Evolutionary conservation across 441 rosid genomes (phyloP).

Genomic region (Viola pubescens): DNA sequence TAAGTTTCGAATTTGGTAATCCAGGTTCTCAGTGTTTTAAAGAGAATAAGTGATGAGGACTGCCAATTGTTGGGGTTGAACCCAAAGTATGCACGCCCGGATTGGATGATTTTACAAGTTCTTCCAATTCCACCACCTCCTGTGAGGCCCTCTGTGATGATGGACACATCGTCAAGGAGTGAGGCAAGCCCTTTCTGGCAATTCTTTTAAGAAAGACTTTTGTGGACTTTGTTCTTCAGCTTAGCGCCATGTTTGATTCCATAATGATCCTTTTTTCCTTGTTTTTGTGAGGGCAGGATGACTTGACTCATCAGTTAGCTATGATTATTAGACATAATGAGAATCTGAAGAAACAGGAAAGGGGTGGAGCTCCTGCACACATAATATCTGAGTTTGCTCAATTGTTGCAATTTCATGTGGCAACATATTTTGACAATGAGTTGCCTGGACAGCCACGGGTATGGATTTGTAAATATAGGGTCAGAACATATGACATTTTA

Average conservation of each 20-base stretch:
- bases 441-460: constrained; percentile 99
- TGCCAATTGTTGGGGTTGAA: constrained; percentile 77
- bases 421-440: constrained; percentile 97
- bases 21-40: constrained; percentile 83
- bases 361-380: constrained; percentile 97
- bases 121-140: constrained; percentile 99
- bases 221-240: neutral
- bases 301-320: constrained; percentile 92
- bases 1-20: constrained; percentile 13
- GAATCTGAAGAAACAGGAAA: constrained; percentile 84
- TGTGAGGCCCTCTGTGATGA: constrained; percentile 99
- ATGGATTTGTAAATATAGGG: constrained; percentile 11
- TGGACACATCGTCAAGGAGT: constrained; percentile 98
- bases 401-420: constrained; percentile 90
- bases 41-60: constrained; percentile 94
- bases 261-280: constrained; percentile 14
- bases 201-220: constrained; percentile 1
- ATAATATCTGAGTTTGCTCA: constrained; percentile 96
- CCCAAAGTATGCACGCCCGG: constrained; percentile 98
- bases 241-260: neutral
- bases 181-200: constrained; percentile 47
- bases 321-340: constrained; percentile 95
- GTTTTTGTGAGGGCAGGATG: constrained; percentile 57
- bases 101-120: constrained; percentile 99
- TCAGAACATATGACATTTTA: neutral